A percentile compares a stretch with the other conserved stretches of the same genome.
These are phyloP conservation scores for Recurvomyces mirabilis DNA, from an alignment of 495 filamentous ascomycete species.

Conservation along the genomic window DNA sequence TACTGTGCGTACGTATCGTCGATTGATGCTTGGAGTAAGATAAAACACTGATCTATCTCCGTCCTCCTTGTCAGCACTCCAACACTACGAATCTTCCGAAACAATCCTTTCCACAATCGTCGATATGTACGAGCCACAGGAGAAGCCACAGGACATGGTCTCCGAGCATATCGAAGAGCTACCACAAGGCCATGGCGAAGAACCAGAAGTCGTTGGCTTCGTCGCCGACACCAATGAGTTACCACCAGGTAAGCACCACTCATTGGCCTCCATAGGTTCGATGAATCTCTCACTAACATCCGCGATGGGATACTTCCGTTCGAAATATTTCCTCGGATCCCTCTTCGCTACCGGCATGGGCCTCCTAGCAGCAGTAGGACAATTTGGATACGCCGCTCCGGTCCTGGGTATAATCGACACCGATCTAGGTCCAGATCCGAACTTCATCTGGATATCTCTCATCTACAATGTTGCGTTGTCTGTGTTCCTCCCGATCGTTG, in stretches of 20 bases:
- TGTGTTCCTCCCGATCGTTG: constrained; percentile 26
- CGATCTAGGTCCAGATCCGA: constrained; percentile 20
- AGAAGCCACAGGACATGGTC: too few relatives aligned
- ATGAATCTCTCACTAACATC: background rate
- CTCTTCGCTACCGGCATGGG: constrained; percentile 16
- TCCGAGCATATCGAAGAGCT: background rate
- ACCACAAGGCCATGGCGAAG: too few relatives aligned
- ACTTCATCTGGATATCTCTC: constrained; percentile 27
- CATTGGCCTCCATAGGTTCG: too few relatives aligned
- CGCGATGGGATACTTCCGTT: constrained; percentile 16
- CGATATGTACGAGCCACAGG: too few relatives aligned
- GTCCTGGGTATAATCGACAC: constrained; percentile 19
- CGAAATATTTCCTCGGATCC: constrained; percentile 18
- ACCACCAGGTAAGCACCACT: background rate
- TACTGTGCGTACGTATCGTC: too few relatives aligned
- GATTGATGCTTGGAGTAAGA: background rate
- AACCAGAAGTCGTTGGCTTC: background rate
- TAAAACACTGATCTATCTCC: too few relatives aligned
- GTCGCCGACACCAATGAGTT: background rate
- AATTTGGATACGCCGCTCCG: constrained; percentile 17
- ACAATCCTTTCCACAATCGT: too few relatives aligned
- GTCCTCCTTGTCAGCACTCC: too few relatives aligned
- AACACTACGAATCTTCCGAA: too few relatives aligned
- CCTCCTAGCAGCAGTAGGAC: constrained; percentile 12
- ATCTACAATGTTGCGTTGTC: constrained; percentile 22